Evolutionary conservation across 1,139 yeast species (phyloP).

Genomic region (Nematodospora anomalae): DNA sequence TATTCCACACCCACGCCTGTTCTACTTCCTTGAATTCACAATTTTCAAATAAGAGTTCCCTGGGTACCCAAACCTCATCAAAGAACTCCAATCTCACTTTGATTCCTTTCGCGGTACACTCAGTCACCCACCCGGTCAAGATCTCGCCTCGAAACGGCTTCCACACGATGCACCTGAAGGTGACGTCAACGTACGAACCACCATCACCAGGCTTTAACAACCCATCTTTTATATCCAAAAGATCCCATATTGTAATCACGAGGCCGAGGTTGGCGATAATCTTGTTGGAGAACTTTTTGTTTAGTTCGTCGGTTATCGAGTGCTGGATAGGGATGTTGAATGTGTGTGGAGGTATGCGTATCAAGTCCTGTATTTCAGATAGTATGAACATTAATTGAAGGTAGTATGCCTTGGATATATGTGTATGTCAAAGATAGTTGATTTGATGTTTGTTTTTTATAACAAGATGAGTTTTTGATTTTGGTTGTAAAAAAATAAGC

Average conservation of each 20-base stretch:
- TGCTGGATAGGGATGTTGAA: conserved; percentile 70
- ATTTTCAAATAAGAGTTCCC: conserved; percentile 74
- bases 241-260: conserved; percentile 81
- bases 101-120: conserved; percentile 84
- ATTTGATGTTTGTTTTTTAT: conserved; percentile 4
- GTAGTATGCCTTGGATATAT: too few species aligned
- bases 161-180: conserved; percentile 76
- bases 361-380: conserved; percentile 75
- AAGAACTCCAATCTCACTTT: conserved; percentile 83
- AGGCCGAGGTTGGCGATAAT: conserved; percentile 82
- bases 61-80: conserved; percentile 89
- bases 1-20: conserved; percentile 93
- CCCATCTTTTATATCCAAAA: conserved; percentile 80
- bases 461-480: neutral
- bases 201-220: conserved; percentile 96
- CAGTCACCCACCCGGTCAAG: conserved; percentile 90
- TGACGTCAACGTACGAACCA: conserved; percentile 74
- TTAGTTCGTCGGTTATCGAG: conserved; percentile 78
- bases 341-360: conserved; percentile 84
- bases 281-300: conserved; percentile 81
- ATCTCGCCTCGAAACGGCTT: conserved; percentile 94
- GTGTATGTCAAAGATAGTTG: too few species aligned
- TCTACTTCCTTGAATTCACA: conserved; percentile 71
- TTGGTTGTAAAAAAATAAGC: neutral
- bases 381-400: conserved; percentile 68